Evolutionary conservation across 495 filamentous ascomycete species (phyloP).

Genomic region (Penicillium salamii): DNA sequence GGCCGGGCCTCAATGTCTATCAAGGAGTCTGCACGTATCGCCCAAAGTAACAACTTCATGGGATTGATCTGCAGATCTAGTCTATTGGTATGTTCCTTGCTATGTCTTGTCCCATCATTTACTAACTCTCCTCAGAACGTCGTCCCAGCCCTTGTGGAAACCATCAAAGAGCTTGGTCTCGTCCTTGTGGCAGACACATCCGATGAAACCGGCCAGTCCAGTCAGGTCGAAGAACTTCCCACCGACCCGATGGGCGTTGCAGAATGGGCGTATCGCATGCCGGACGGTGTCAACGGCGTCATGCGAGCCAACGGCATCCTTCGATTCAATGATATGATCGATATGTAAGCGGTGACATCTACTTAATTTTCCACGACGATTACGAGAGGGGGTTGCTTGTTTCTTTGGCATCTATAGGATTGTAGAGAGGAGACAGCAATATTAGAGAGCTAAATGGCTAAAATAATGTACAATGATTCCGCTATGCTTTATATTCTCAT

Average conservation of each 20-base stretch:
- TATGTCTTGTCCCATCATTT: not conserved
- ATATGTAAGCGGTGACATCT: conserved; percentile 58
- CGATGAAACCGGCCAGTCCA: conserved; percentile 35
- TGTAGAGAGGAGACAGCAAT: conserved; percentile 27
- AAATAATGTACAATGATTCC: conserved; percentile 36
- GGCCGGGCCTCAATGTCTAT: conserved; percentile 75
- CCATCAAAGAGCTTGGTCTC: conserved; percentile 90
- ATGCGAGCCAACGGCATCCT: conserved; percentile 82
- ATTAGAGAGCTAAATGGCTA: conserved; percentile 29
- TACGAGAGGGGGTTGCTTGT: conserved; percentile 19
- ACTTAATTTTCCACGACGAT: conserved; percentile 16
- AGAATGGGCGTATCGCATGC: conserved; percentile 48
- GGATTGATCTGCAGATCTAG: conserved; percentile 85
- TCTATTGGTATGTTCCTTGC: conserved; percentile 63
- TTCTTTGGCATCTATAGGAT: conserved; percentile 13
- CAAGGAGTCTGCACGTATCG: conserved; percentile 91
- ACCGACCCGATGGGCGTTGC: conserved; percentile 40
- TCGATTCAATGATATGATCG: conserved; percentile 89
- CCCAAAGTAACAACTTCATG: conserved; percentile 97
- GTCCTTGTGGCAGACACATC: conserved; percentile 91
- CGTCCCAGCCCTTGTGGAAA: conserved; percentile 85
- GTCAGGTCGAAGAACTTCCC: conserved; percentile 44
- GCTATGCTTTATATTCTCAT: conserved; percentile 30
- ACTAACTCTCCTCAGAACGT: conserved; percentile 62
- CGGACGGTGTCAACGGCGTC: conserved; percentile 78